A percentile compares a stretch with the other conserved stretches of the same genome.
Conservation (phyloP, 2,329 filamentous ascomycete genomes). For the Stachybotrys elegans region DNA sequence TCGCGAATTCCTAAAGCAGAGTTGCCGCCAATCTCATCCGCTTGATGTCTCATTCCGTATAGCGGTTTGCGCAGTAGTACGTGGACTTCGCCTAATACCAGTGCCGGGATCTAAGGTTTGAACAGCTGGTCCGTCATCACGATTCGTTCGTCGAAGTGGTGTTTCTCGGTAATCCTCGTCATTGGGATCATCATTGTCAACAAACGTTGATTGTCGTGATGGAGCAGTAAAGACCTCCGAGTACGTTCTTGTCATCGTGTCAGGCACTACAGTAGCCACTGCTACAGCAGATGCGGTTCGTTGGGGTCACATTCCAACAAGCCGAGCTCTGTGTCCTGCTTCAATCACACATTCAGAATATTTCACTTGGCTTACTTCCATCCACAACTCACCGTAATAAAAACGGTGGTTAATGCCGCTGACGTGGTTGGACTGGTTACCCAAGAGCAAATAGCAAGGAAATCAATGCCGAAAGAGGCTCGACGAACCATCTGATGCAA, state of each 20-base stretch:
- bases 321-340: no score
- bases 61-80: not conserved
- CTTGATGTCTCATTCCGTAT: not conserved
- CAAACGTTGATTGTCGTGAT: not conserved
- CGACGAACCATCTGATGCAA: no score
- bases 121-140: not conserved
- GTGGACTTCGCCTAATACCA: not conserved
- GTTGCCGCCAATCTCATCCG: not conserved
- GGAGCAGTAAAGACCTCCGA: not conserved
- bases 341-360: no score
- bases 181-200: constrained; percentile 5
- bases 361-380: no score
- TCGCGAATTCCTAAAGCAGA: not conserved
- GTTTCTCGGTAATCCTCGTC: constrained; percentile 2
- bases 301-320: not conserved
- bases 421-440: no score
- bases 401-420: no score
- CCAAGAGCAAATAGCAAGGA: no score
- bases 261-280: not conserved
- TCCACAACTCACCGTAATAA: no score
- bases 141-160: not conserved
- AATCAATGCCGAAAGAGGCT: no score
- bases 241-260: not conserved
- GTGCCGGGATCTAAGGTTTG: not conserved
- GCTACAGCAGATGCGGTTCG: not conserved